phyloP scores from a whole-genome alignment of 108 stramenopile species.

The Skeletonema potamos region DNA sequence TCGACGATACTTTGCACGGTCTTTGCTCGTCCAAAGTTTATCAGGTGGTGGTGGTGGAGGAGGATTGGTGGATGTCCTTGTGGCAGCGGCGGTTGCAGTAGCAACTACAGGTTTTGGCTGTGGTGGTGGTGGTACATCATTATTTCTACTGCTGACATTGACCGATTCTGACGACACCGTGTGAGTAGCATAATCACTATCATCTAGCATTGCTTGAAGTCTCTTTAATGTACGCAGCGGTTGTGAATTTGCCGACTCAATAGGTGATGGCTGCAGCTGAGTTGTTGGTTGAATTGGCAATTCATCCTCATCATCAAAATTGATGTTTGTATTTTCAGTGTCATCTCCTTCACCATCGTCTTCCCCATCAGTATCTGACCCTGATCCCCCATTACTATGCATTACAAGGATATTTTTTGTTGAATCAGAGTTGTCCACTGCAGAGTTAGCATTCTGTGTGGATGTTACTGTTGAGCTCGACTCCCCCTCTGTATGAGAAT shows the following conservation, averaged over 20 bases:
- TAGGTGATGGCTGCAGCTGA: background rate
- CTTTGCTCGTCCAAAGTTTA: slow-evolving; percentile 82
- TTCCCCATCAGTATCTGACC: slow-evolving; percentile 29
- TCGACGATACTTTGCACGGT: slow-evolving; percentile 74
- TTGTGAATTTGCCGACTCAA: slow-evolving; percentile 41
- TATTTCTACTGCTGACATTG: background rate
- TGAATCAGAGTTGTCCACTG: background rate
- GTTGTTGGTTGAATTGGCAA: background rate
- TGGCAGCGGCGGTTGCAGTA: background rate
- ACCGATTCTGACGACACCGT: slow-evolving; percentile 19
- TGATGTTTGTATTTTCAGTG: background rate
- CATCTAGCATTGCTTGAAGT: slow-evolving; percentile 84
- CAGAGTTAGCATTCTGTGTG: background rate
- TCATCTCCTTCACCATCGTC: slow-evolving; percentile 12
- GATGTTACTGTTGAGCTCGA: background rate
- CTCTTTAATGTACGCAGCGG: slow-evolving; percentile 75
- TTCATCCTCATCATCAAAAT: background rate
- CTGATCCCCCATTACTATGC: slow-evolving; percentile 1
- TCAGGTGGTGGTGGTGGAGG: slow-evolving; percentile 7
- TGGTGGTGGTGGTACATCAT: slow-evolving; percentile 7
- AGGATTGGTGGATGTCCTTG: slow-evolving; percentile 1
- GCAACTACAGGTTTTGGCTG: background rate
- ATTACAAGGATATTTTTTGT: background rate
- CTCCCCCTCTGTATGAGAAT: background rate
- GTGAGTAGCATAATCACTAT: slow-evolving; percentile 78